These are phyloP conservation scores for Coemansia sp. DNA, from an alignment of 192 early-diverging fungal species.

Conservation along the genomic window DNA sequence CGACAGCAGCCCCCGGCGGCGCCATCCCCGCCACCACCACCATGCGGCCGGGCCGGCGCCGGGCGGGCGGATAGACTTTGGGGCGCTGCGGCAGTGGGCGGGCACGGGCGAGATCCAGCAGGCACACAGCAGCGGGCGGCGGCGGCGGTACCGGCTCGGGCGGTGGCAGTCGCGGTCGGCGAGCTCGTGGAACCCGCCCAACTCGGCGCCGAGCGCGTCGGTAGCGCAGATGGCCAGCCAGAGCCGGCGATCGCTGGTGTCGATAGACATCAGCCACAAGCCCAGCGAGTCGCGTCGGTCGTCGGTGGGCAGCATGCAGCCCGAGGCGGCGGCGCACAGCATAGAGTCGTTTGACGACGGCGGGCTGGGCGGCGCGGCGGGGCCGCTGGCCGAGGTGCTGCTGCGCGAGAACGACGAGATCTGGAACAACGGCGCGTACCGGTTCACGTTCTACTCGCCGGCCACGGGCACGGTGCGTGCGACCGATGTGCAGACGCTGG, in stretches of 20 bases:
- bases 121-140: background rate
- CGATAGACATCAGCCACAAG: conserved; percentile 43
- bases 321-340: background rate
- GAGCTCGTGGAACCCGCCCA: conserved; percentile 50
- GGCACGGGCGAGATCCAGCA: conserved; percentile 26
- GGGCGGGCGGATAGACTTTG: conserved; percentile 15
- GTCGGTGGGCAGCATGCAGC: conserved; percentile 23
- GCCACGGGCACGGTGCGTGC: conserved; percentile 59
- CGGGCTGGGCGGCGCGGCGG: background rate
- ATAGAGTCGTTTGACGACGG: background rate
- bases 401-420: conserved; percentile 45
- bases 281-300: conserved; percentile 44
- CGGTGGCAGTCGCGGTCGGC: conserved; percentile 43
- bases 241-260: conserved; percentile 18
- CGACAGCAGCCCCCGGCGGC: too few relatives aligned
- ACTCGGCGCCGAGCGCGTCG: background rate
- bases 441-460: conserved; percentile 68
- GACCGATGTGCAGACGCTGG: conserved; percentile 53
- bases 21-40: too few relatives aligned
- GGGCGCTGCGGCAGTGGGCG: conserved; percentile 44
- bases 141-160: conserved; percentile 43
- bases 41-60: too few relatives aligned
- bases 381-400: conserved; percentile 42
- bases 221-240: background rate
- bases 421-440: conserved; percentile 45